These are phyloP conservation scores for Diutina pseudorugosa DNA, from an alignment of 1,139 yeast species.

Conservation along the genomic window DNA sequence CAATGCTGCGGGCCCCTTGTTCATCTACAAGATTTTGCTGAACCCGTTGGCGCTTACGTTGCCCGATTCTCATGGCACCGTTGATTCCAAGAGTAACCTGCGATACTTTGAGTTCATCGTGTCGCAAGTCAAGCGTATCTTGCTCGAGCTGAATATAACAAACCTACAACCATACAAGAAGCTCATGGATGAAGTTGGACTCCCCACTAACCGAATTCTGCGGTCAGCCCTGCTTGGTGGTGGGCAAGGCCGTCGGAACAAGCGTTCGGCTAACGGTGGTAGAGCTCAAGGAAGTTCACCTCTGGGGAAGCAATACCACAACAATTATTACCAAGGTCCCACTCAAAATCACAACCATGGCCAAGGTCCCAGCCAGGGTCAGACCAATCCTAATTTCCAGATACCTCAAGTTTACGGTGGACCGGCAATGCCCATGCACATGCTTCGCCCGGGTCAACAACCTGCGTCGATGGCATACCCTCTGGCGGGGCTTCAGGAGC, in stretches of 20 bases:
- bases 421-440: background rate
- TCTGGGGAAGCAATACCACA: background rate
- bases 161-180: slow-evolving; percentile 71
- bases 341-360: background rate
- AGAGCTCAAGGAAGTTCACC: background rate
- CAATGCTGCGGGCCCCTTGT: slow-evolving; percentile 69
- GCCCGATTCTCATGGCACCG: slow-evolving; percentile 18
- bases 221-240: background rate
- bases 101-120: slow-evolving; percentile 47
- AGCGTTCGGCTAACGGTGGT: background rate
- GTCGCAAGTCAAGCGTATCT: slow-evolving; percentile 46
- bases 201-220: slow-evolving; percentile 25
- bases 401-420: too few relatives aligned
- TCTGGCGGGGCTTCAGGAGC: background rate
- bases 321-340: background rate
- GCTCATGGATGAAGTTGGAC: slow-evolving; percentile 86
- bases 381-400: slow-evolving; percentile 6
- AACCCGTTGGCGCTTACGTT: slow-evolving; percentile 39
- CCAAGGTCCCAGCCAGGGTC: slow-evolving; percentile 7
- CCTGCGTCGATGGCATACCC: background rate
- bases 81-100: slow-evolving; percentile 10
- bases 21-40: slow-evolving; percentile 65
- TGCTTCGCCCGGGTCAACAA: background rate
- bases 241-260: background rate
- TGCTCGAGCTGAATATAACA: slow-evolving; percentile 43